Evolutionary conservation across 371 early-diverging fungal genomes (phyloP).

Genomic region (Mortierella sp.): DNA sequence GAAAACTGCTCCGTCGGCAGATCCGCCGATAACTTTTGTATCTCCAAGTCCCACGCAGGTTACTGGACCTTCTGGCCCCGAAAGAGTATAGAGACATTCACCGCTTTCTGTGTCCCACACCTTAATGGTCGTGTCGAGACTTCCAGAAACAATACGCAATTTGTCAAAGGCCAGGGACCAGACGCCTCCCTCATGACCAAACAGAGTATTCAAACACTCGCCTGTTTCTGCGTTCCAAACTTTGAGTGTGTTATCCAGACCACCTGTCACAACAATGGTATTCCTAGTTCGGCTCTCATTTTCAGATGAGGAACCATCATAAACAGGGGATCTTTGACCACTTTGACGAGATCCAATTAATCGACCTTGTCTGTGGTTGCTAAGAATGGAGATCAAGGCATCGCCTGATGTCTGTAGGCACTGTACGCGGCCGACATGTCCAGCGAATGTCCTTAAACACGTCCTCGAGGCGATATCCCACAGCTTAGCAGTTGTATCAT

Average conservation of each 20-base stretch:
- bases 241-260: conserved; percentile 92
- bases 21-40: conserved; percentile 87
- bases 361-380: conserved; percentile 22
- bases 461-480: conserved; percentile 85
- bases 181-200: conserved; percentile 94
- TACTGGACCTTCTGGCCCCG: conserved; percentile 78
- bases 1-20: conserved; percentile 83
- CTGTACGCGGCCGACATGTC: conserved; percentile 89
- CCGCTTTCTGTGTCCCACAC: conserved; percentile 96
- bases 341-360: conserved; percentile 9
- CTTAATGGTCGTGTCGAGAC: conserved; percentile 89
- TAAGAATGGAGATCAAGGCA: conserved; percentile 33
- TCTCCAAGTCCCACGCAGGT: conserved; percentile 86
- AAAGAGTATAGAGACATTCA: conserved; percentile 80
- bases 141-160: conserved; percentile 91
- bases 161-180: conserved; percentile 91
- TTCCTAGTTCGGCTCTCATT: conserved; percentile 64
- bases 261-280: conserved; percentile 84
- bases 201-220: conserved; percentile 83
- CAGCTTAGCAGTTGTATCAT: conserved; percentile 83
- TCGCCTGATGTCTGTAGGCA: conserved; percentile 58
- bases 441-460: conserved; percentile 78
- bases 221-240: conserved; percentile 88
- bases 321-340: conserved; percentile 14
- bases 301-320: conserved; percentile 35